phyloP scores from a whole-genome alignment of 371 early-diverging fungal genomes.

The Mortierella sp. region DNA sequence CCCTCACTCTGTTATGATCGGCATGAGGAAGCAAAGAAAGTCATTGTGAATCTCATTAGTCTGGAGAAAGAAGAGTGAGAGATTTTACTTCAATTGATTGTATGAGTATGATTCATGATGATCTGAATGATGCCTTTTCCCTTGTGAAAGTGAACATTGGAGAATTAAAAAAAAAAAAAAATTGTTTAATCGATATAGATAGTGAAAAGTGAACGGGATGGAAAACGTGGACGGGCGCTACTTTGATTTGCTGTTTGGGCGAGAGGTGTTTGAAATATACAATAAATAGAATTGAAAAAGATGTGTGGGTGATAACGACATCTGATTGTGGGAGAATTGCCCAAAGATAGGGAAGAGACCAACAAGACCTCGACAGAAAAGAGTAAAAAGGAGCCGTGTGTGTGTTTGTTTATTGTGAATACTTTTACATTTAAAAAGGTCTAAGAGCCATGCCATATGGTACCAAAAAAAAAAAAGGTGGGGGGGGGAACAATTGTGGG shows the following conservation, averaged over 20 bases:
- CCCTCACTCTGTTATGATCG: no score
- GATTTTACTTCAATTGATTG: not conserved
- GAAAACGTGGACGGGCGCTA: slow-evolving; percentile 8
- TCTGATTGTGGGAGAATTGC: slow-evolving; percentile 5
- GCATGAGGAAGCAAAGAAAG: no score
- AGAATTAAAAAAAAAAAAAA: not conserved
- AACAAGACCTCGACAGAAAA: no score
- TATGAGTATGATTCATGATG: slow-evolving; percentile 1
- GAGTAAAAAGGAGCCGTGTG: not conserved
- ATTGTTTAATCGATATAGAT: not conserved
- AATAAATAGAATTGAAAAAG: not conserved
- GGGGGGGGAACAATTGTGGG: not conserved
- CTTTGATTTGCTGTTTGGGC: slow-evolving; percentile 1
- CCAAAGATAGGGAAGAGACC: not conserved
- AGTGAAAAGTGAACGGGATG: slow-evolving; percentile 3
- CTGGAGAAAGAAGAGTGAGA: not conserved
- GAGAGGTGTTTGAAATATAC: slow-evolving; percentile 1
- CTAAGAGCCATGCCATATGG: not conserved
- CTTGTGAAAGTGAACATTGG: slow-evolving; percentile 2
- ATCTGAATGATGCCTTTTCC: not conserved
- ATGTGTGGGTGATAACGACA: slow-evolving; percentile 6
- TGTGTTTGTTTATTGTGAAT: not conserved
- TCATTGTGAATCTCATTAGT: not conserved
- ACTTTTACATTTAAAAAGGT: not conserved
- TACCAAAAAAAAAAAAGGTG: not conserved